These are phyloP conservation scores for Aspergillus sp. DNA, from an alignment of 2,329 filamentous ascomycete genomes.

Conservation along the genomic window DNA sequence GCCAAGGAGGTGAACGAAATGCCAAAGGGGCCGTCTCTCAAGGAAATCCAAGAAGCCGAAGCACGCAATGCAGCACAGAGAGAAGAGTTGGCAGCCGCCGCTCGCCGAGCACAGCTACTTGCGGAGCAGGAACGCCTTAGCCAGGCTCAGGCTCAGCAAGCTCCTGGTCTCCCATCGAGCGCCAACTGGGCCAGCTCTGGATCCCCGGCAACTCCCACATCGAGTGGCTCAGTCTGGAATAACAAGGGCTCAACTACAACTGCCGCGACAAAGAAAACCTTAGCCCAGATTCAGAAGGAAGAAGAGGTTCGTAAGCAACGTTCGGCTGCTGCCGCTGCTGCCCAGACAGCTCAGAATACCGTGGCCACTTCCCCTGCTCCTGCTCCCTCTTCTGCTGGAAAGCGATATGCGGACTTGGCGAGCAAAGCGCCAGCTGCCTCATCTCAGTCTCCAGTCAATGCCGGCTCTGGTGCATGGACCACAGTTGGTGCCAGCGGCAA, in stretches of 20 bases:
- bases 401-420: constrained; percentile 93
- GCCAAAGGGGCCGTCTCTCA: constrained; percentile 84
- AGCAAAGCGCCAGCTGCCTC: constrained; percentile 62
- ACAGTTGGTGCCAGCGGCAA: constrained; percentile 94
- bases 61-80: constrained; percentile 87
- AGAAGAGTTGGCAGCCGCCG: constrained; percentile 75
- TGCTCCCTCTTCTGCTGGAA: constrained; percentile 54
- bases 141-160: constrained; percentile 63
- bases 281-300: constrained; percentile 95
- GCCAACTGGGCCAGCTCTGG: constrained; percentile 82
- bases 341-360: constrained; percentile 48
- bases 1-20: constrained; percentile 75
- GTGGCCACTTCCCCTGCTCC: constrained; percentile 39
- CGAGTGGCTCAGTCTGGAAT: constrained; percentile 50
- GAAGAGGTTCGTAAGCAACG: constrained; percentile 88
- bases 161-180: constrained; percentile 78
- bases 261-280: constrained; percentile 72
- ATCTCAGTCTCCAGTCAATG: constrained; percentile 30
- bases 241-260: constrained; percentile 48
- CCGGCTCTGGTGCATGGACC: constrained; percentile 70
- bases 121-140: constrained; percentile 76
- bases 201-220: constrained; percentile 65
- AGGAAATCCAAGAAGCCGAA: constrained; percentile 95
- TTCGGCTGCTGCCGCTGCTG: constrained; percentile 52
- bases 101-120: constrained; percentile 65